A percentile compares a stretch with the other conserved stretches of the same genome.
These are phyloP conservation scores for Yarrowia galli DNA, from an alignment of 1,139 yeast genomes.

Conservation along the genomic window DNA sequence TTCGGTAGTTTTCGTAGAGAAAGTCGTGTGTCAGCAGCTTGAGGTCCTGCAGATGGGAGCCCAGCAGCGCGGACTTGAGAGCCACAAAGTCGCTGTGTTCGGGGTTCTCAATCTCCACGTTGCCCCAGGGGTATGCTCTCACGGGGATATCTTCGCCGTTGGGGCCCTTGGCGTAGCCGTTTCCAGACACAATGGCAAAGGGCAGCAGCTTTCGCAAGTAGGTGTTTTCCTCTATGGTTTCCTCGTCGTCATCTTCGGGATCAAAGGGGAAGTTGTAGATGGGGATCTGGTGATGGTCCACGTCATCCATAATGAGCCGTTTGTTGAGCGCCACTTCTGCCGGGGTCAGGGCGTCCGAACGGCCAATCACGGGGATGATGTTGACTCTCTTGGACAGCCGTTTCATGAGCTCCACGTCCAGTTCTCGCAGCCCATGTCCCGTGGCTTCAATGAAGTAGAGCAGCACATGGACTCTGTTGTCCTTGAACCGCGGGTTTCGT, in stretches of 20 bases:
- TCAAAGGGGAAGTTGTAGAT: constrained; percentile 80
- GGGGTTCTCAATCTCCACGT: constrained; percentile 83
- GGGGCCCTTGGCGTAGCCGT: constrained; percentile 63
- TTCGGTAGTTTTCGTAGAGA: constrained; percentile 88
- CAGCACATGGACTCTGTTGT: constrained; percentile 73
- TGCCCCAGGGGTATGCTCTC: constrained; percentile 91
- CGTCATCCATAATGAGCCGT: constrained; percentile 70
- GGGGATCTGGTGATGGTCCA: constrained; percentile 78
- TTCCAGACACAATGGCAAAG: constrained; percentile 83
- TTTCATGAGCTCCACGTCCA: constrained; percentile 78
- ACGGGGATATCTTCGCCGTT: constrained; percentile 75
- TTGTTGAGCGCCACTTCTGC: constrained; percentile 74
- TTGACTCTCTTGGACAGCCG: constrained; percentile 79
- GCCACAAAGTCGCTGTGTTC: constrained; percentile 78
- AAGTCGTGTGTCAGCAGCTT: constrained; percentile 92
- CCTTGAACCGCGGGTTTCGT: constrained; percentile 79
- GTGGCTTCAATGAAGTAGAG: constrained; percentile 73
- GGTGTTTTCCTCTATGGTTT: constrained; percentile 80
- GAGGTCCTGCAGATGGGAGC: constrained; percentile 86
- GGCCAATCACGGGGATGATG: constrained; percentile 82
- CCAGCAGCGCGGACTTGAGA: constrained; percentile 77
- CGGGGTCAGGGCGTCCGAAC: constrained; percentile 83
- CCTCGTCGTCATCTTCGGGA: constrained; percentile 67
- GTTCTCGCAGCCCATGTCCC: constrained; percentile 74
- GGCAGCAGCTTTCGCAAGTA: constrained; percentile 77